Base-by-base conservation (phyloP, 2,329 filamentous ascomycete genomes). In the Microdochium trichocladiopsis region DNA sequence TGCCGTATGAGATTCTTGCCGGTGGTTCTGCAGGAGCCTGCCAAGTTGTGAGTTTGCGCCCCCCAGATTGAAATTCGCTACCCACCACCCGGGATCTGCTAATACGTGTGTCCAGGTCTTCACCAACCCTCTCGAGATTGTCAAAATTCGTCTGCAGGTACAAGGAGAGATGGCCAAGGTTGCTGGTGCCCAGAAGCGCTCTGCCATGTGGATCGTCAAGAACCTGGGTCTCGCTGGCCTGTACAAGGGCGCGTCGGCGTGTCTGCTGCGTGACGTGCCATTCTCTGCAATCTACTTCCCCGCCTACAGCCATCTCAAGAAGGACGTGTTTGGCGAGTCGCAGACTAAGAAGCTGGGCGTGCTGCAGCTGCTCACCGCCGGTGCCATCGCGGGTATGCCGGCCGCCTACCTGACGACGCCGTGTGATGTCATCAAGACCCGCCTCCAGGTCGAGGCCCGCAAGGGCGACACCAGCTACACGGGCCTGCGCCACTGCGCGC, bases 241-340 rank as follows among this genome's bases (percentile, higher is more conserved):
- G 60, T 99, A 99, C 81, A 97, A 96, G 79, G 94, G 94, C 56
- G 94, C 93, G 21, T 90, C 86, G 47, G 94, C 94, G 21, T 99
- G 94, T 73, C 77, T 99, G 63, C 81, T 97, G 58, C 92, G 94
- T 61, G 94, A 99, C 70, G 90, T 97, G 41, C 94, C 94, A 47
- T 99, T 99, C 77, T 97, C 93, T 21, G 91, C 90, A 63, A 99
- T 99, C 66, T 99, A 99, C 77, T 99, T 99, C 83, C 93, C 94
- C 2, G 87, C 91, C 22, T 99, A 99, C 77, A 88, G 83, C 68
- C 94, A 99, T 68, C 73, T 99, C 63, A 99, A 99, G 80, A 84
- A 81, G 65, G 93, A 96, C 71, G 76, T 93, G 66, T 99, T 97
- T 62, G 93, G 94, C 70, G 94, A 99, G 74, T 85, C 87, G 11